phyloP scores from a whole-genome alignment of 805 yeast species.

The Candida quercuum region DNA sequence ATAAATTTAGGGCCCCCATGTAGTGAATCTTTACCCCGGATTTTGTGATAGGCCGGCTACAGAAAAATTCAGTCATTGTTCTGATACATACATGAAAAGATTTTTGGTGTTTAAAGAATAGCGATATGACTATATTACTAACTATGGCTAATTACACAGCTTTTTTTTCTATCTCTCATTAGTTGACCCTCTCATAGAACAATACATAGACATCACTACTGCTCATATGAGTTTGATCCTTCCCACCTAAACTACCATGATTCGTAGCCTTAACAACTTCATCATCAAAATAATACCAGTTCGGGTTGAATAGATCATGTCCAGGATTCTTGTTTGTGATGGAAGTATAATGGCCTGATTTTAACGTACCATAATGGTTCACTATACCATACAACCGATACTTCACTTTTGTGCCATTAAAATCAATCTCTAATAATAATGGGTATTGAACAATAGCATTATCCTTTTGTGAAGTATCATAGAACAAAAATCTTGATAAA shows the following conservation, averaged over 20 bases:
- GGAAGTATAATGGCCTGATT: constrained; percentile 75
- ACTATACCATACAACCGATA: constrained; percentile 60
- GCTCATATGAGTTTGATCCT: constrained; percentile 31
- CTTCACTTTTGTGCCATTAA: constrained; percentile 29
- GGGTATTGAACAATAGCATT: constrained; percentile 52
- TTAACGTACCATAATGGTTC: constrained; percentile 64
- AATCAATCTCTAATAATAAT: constrained; percentile 41
- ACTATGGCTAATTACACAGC: too few species aligned
- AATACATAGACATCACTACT: constrained; percentile 64
- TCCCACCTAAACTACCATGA: constrained; percentile 41
- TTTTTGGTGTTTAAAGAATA: too few species aligned
- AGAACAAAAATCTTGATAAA: constrained; percentile 68
- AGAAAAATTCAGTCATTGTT: too few species aligned
- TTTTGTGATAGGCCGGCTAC: too few species aligned
- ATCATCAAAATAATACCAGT: constrained; percentile 77
- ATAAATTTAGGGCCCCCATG: too few species aligned
- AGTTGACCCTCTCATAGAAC: constrained; percentile 46
- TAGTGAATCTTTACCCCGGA: too few species aligned
- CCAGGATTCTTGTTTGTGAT: constrained; percentile 45
- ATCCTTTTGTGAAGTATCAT: constrained; percentile 49
- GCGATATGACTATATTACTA: too few species aligned
- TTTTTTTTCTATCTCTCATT: too few species aligned
- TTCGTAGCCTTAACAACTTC: constrained; percentile 45
- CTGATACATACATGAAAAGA: too few species aligned
- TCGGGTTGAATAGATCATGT: constrained; percentile 33